These are phyloP conservation scores for Fusarium piperis DNA, from an alignment of 2,329 filamentous ascomycete genomes.

Conservation along the genomic window DNA sequence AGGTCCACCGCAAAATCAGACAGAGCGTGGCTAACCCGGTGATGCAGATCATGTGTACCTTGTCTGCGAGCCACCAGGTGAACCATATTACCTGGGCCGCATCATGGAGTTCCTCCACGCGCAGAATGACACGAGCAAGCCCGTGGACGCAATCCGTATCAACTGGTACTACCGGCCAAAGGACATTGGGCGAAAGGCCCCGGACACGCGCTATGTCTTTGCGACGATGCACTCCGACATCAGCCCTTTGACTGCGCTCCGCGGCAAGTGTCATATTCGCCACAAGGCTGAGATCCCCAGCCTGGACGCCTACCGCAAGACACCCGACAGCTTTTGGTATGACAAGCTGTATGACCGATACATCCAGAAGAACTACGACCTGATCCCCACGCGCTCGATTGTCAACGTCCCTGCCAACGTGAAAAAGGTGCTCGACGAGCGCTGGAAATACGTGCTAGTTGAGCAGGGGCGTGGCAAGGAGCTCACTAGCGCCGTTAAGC, in stretches of 20 bases:
- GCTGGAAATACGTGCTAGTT: conserved; percentile 96
- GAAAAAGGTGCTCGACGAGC: conserved; percentile 93
- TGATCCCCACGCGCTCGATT: conserved; percentile 89
- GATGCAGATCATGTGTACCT: conserved; percentile 83
- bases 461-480: conserved; percentile 95
- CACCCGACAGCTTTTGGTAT: conserved; percentile 92
- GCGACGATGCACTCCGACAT: conserved; percentile 99
- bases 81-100: conserved; percentile 96
- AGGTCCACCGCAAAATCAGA: conserved; percentile 34
- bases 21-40: conserved; percentile 46
- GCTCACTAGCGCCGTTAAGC: conserved; percentile 93
- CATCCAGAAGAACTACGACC: conserved; percentile 97
- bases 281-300: conserved; percentile 88
- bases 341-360: conserved; percentile 98
- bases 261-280: conserved; percentile 90
- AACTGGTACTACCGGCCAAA: conserved; percentile 99
- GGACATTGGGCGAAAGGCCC: conserved; percentile 91
- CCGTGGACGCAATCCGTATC: conserved; percentile 87
- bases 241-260: conserved; percentile 88
- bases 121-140: conserved; percentile 76
- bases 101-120: conserved; percentile 97
- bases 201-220: conserved; percentile 90
- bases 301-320: conserved; percentile 85
- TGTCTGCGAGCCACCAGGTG: conserved; percentile 95
- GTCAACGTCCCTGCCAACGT: conserved; percentile 96